These are phyloP conservation scores for Termitomyces sp. DNA, from an alignment of 768 basidiomycete genomes.

Conservation along the genomic window DNA sequence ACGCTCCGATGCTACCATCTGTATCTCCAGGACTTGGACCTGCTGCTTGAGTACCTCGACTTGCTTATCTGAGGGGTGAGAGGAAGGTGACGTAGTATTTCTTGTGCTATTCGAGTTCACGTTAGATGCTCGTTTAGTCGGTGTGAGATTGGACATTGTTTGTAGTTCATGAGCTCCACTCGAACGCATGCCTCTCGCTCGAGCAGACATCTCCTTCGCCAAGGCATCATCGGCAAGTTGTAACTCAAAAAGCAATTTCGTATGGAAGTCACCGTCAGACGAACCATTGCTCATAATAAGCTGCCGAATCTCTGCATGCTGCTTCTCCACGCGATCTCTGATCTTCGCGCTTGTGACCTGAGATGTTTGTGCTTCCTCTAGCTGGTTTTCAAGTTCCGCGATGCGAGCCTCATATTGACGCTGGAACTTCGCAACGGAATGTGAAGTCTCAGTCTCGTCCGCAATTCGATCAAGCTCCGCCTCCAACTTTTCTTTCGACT, in stretches of 20 bases:
- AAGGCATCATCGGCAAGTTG: constrained; percentile 55
- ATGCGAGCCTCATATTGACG: constrained; percentile 62
- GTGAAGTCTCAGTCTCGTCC: constrained; percentile 47
- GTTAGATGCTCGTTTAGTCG: constrained; percentile 36
- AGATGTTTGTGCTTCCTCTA: constrained; percentile 50
- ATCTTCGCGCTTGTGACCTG: constrained; percentile 47
- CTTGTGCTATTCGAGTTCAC: constrained; percentile 20
- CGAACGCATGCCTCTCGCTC: constrained; percentile 26
- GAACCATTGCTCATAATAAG: constrained; percentile 53
- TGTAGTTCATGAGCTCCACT: constrained; percentile 30
- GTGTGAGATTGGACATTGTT: constrained; percentile 38
- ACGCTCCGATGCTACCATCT: constrained; percentile 62
- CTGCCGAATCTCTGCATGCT: constrained; percentile 69
- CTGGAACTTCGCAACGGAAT: constrained; percentile 53
- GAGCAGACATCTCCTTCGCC: constrained; percentile 41
- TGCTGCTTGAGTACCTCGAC: constrained; percentile 53
- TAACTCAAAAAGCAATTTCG: constrained; percentile 56
- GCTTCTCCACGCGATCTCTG: constrained; percentile 55
- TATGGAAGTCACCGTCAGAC: constrained; percentile 56
- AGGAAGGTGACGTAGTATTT: constrained; percentile 24
- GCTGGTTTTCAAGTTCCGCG: constrained; percentile 52
- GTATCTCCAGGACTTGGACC: constrained; percentile 60
- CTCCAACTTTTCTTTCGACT: constrained; percentile 63
- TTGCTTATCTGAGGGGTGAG: constrained; percentile 40
- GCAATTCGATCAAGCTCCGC: constrained; percentile 61